These are phyloP conservation scores for Tetradesmus lagerheimii DNA, from an alignment of 139 green algal genomes.

Conservation along the genomic window DNA sequence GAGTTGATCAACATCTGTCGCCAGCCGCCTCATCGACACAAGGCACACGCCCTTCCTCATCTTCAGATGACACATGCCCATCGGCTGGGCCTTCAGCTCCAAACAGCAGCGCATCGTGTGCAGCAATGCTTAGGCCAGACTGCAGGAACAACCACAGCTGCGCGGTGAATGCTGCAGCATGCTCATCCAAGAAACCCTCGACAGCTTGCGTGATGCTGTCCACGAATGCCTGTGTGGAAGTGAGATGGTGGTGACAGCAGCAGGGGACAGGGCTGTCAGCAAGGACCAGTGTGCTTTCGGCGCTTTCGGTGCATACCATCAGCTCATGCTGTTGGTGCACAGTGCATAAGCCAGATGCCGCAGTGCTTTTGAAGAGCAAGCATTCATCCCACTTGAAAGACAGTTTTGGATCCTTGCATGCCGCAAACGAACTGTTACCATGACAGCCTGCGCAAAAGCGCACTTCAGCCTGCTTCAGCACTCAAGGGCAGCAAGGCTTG, in stretches of 20 bases:
- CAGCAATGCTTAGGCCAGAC: conserved; percentile 22
- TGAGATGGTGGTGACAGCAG: no score
- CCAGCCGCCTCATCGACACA: neutral
- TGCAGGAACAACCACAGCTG: conserved; percentile 39
- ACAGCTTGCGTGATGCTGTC: neutral
- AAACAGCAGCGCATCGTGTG: conserved; percentile 19
- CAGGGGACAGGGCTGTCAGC: neutral
- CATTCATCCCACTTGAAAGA: no score
- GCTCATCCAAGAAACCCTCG: neutral
- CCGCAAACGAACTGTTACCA: no score
- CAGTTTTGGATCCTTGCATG: no score
- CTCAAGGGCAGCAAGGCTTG: neutral
- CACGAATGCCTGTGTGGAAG: neutral
- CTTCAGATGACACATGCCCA: no score
- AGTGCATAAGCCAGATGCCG: no score
- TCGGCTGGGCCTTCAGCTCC: neutral
- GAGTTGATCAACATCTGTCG: neutral
- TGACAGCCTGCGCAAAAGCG: no score
- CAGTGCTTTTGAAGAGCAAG: no score
- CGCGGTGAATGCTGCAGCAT: neutral
- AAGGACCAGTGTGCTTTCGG: no score
- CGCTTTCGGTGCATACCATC: no score
- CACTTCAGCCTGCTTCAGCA: no score
- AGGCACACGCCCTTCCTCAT: neutral
- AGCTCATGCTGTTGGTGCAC: no score